These are phyloP conservation scores for Phlebiopsis flavidoalba DNA, from an alignment of 768 basidiomycete species.

Conservation along the genomic window DNA sequence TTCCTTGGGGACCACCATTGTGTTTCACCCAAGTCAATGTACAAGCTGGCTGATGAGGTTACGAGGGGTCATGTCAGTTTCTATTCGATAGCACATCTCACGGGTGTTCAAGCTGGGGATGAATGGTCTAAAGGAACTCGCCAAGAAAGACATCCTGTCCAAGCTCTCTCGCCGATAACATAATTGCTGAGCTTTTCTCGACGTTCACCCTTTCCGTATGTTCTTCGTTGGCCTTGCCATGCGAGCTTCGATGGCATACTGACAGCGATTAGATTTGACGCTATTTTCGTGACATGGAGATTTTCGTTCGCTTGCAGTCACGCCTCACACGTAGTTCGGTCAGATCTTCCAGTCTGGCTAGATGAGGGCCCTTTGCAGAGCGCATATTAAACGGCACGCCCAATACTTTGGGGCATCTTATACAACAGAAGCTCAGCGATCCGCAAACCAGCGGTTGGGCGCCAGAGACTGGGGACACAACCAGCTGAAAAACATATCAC, in stretches of 20 bases:
- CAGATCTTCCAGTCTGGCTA: not conserved
- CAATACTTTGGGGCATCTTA: not conserved
- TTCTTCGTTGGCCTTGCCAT: not conserved
- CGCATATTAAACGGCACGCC: not conserved
- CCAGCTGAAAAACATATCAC: too few relatives aligned
- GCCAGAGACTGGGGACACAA: too few relatives aligned
- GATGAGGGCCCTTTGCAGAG: not conserved
- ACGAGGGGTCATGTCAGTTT: not conserved
- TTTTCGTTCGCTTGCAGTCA: not conserved
- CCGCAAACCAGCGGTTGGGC: too few relatives aligned
- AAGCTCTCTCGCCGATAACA: slow-evolving; percentile 15
- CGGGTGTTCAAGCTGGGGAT: not conserved
- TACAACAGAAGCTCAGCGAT: not conserved
- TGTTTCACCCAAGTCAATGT: slow-evolving; percentile 44
- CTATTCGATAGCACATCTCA: not conserved
- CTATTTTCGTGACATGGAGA: slow-evolving; percentile 1
- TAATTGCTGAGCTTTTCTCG: slow-evolving; percentile 19
- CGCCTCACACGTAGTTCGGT: not conserved
- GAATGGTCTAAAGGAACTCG: slow-evolving; percentile 7
- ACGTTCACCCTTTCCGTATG: slow-evolving; percentile 12
- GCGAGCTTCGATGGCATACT: not conserved
- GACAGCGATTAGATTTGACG: not conserved
- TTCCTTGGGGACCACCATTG: not conserved
- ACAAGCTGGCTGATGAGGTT: slow-evolving; percentile 37
- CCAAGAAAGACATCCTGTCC: slow-evolving; percentile 10